These are phyloP conservation scores for Acacia melanoxylon DNA, from an alignment of 306 rosid species.

Conservation along the genomic window DNA sequence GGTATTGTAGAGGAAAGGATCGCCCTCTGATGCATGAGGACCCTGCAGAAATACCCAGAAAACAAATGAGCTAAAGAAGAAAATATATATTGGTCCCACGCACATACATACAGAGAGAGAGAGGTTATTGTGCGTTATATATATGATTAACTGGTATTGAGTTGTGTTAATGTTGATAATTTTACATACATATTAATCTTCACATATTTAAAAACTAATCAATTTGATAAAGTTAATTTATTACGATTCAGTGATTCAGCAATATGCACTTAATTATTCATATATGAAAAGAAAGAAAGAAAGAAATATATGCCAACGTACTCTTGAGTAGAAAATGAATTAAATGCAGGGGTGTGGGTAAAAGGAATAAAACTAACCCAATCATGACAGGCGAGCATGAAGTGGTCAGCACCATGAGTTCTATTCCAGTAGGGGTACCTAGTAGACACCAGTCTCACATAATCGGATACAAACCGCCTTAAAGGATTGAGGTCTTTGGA, in stretches of 20 bases:
- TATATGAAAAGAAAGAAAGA: not conserved
- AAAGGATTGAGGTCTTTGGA: slow-evolving; percentile 51
- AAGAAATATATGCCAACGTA: not conserved
- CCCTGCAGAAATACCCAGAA: slow-evolving; percentile 44
- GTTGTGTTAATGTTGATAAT: too few relatives aligned
- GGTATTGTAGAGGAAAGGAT: slow-evolving; percentile 59
- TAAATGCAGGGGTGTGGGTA: not conserved
- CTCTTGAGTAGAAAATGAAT: not conserved
- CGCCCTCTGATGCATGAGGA: slow-evolving; percentile 66
- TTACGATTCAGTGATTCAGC: not conserved
- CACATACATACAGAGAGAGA: too few relatives aligned
- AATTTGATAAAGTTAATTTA: not conserved
- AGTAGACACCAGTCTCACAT: slow-evolving; percentile 55
- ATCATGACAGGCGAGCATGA: slow-evolving; percentile 92
- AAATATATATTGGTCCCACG: too few relatives aligned
- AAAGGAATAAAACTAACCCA: slow-evolving; percentile 57
- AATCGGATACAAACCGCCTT: slow-evolving; percentile 61
- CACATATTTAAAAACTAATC: not conserved
- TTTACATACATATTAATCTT: too few relatives aligned
- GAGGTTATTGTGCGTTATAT: too few relatives aligned
- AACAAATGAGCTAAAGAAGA: not conserved
- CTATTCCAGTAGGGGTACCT: slow-evolving; percentile 80
- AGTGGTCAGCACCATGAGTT: slow-evolving; percentile 88
- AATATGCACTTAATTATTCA: not conserved
- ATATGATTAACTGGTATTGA: not conserved